phyloP scores from a whole-genome alignment of 2,329 filamentous ascomycete genomes.

The Calonectria fujianensis region DNA sequence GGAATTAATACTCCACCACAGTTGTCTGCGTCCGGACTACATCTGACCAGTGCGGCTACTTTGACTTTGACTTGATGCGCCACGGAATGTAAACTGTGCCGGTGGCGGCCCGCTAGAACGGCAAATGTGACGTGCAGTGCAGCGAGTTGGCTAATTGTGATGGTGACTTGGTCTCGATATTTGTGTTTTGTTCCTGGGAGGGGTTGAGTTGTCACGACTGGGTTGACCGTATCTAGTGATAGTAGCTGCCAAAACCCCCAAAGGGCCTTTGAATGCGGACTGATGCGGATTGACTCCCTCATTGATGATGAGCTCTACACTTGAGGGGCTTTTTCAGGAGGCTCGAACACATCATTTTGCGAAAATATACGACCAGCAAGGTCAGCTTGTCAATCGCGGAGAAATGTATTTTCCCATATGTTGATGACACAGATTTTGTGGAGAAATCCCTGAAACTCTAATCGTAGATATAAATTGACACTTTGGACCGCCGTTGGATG shows the following conservation, averaged over 20 bases:
- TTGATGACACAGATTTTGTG: background rate
- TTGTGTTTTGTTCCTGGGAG: background rate
- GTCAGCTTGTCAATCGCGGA: background rate
- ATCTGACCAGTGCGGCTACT: background rate
- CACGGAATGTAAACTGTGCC: background rate
- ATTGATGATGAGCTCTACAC: background rate
- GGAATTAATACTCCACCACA: background rate
- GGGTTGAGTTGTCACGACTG: background rate
- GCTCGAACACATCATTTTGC: background rate
- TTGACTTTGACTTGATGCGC: background rate
- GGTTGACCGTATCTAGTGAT: background rate
- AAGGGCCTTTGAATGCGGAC: background rate
- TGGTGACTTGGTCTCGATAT: background rate
- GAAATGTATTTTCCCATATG: background rate
- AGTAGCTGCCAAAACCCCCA: no score
- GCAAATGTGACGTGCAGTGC: background rate
- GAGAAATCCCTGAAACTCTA: conserved; percentile 1
- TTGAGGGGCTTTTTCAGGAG: background rate
- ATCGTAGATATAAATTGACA: background rate
- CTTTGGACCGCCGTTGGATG: background rate
- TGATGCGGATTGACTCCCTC: background rate
- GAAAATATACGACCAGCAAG: background rate
- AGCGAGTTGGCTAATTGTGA: background rate
- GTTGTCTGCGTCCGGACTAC: background rate
- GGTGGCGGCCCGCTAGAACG: background rate